Evolutionary conservation across 306 rosid genomes (phyloP).

Genomic region (Calophaca sinica): DNA sequence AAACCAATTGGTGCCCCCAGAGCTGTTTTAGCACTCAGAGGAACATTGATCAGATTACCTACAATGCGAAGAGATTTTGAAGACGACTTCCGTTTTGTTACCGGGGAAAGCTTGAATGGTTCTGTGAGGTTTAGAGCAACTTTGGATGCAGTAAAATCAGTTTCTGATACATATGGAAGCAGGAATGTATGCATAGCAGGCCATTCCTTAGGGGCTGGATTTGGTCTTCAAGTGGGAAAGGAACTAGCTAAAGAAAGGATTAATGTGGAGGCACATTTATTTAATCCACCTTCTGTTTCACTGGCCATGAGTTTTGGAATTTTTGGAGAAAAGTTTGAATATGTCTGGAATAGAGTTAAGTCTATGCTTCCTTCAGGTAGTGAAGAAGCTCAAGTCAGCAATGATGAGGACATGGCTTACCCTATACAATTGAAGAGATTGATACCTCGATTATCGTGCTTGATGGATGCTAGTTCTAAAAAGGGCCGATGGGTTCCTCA

Average conservation of each 20-base stretch:
- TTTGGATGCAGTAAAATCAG: conserved; percentile 62
- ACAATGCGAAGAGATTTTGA: conserved; percentile 75
- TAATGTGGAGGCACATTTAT: conserved; percentile 76
- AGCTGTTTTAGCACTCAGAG: conserved; percentile 82
- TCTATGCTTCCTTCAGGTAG: conserved; percentile 61
- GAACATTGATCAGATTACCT: conserved; percentile 77
- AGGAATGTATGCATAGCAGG: conserved; percentile 79
- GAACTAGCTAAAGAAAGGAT: conserved; percentile 81
- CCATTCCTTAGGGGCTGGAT: conserved; percentile 91
- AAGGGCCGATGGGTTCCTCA: conserved; percentile 46
- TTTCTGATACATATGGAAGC: conserved; percentile 67
- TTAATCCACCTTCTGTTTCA: conserved; percentile 95
- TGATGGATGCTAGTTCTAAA: conserved; percentile 39
- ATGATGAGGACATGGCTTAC: conserved; percentile 41
- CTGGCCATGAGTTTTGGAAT: conserved; percentile 69
- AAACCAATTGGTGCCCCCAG: conserved; percentile 86
- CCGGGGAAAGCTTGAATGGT: conserved; percentile 87
- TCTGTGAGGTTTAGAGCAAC: conserved; percentile 72
- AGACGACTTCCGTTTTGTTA: conserved; percentile 85
- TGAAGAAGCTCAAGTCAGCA: conserved; percentile 46
- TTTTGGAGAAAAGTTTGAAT: conserved; percentile 67
- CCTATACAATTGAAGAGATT: conserved; percentile 50
- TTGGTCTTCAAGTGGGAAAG: conserved; percentile 87
- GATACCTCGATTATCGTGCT: conserved; percentile 48
- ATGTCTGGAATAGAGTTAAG: conserved; percentile 73